Conservation (phyloP, 2,329 filamentous ascomycete genomes). For the Clathrospora elynae region DNA sequence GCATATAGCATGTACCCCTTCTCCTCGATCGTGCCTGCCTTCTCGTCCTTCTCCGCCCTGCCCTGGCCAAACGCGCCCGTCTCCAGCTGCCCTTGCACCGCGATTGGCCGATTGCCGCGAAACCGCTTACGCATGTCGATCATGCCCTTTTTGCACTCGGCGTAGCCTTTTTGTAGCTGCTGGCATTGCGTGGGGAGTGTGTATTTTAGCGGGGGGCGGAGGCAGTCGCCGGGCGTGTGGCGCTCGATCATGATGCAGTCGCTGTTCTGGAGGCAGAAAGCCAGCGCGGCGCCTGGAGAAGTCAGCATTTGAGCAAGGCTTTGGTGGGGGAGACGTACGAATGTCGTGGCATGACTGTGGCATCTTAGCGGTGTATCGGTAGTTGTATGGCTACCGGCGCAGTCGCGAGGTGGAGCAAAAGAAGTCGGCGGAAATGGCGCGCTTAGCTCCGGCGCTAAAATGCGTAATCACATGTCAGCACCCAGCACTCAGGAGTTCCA, state of each 20-base stretch:
- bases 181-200: constrained; percentile 86
- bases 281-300: constrained; percentile 80
- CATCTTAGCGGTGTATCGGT: constrained; percentile 60
- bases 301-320: no score
- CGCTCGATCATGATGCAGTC: constrained; percentile 95
- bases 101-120: constrained; percentile 86
- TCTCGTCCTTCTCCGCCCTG: constrained; percentile 37
- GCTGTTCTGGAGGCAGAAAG: constrained; percentile 91
- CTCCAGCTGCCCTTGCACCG: constrained; percentile 40
- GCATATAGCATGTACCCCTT: constrained; percentile 49
- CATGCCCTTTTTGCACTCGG: constrained; percentile 93
- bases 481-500: not conserved
- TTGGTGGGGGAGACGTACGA: constrained; percentile 66
- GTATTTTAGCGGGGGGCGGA: constrained; percentile 79
- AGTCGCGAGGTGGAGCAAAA: constrained; percentile 7
- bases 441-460: constrained; percentile 16
- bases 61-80: constrained; percentile 42
- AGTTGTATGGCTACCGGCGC: constrained; percentile 2
- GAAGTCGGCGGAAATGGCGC: constrained; percentile 11
- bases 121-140: constrained; percentile 99
- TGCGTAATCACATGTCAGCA: constrained; percentile 30
- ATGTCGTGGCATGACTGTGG: constrained; percentile 97
- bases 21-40: constrained; percentile 45
- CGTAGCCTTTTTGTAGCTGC: constrained; percentile 86
- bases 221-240: constrained; percentile 83